phyloP scores from a whole-genome alignment of 2,329 filamentous ascomycete species.

The Juglanconis oblonga region DNA sequence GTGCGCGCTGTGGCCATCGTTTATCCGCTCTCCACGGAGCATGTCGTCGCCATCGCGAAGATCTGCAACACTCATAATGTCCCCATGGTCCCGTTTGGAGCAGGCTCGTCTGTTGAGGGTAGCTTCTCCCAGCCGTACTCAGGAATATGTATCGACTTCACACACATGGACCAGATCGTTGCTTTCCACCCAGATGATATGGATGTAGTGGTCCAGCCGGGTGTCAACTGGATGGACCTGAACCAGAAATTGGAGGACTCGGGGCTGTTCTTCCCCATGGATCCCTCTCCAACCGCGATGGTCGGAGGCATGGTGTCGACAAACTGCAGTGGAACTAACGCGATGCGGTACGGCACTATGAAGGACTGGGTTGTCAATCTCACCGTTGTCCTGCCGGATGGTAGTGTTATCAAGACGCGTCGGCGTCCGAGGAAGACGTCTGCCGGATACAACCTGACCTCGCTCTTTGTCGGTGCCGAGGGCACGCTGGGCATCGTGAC shows the following conservation, averaged over 20 bases:
- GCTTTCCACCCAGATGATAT: conserved; percentile 64
- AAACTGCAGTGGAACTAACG: conserved; percentile 61
- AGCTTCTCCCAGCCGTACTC: conserved; percentile 67
- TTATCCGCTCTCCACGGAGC: conserved; percentile 61
- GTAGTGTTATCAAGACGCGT: conserved; percentile 67
- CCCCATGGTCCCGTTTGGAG: conserved; percentile 61
- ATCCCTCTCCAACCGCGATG: conserved; percentile 61
- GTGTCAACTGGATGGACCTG: conserved; percentile 64
- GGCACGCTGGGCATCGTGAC: conserved; percentile 71
- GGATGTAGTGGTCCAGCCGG: conserved; percentile 70
- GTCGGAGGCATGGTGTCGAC: conserved; percentile 64
- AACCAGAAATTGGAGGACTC: conserved; percentile 62
- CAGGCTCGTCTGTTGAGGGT: conserved; percentile 69
- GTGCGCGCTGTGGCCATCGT: conserved; percentile 62
- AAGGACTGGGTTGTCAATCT: conserved; percentile 72
- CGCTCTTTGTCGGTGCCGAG: conserved; percentile 67
- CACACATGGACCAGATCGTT: conserved; percentile 64
- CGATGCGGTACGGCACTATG: conserved; percentile 69
- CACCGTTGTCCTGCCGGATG: conserved; percentile 69
- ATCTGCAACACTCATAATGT: conserved; percentile 61
- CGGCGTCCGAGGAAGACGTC: conserved; percentile 65
- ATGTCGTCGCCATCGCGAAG: conserved; percentile 61
- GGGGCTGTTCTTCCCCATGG: conserved; percentile 67
- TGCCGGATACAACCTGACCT: conserved; percentile 69
- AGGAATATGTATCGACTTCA: conserved; percentile 69